Evolutionary conservation across 2,329 filamentous ascomycete species (phyloP), one percentile per base, ranked within the genome.

Genomic region (Fusarium abutilonis): DNA sequence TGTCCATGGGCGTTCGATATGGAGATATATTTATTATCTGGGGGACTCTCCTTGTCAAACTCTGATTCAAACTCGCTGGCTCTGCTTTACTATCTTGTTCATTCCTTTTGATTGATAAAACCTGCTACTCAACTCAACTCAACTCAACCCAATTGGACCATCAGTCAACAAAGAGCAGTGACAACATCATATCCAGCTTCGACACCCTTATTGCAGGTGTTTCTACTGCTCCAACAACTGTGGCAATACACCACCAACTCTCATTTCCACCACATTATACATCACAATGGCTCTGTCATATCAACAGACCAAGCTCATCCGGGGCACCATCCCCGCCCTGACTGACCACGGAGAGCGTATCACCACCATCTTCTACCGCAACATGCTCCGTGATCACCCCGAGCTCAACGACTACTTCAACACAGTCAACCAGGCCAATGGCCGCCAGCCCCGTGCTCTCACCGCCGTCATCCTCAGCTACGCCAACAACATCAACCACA

Each of bases 381-480:
- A 85, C 70, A 85, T 93, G 80, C 79, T 93, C 21, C 72, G 73
- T 10, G 85, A 86, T 35, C 81, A 91, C 58, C 89, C 89, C 0
- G 82, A 86, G 40, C 83, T 93, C 29, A 84, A 87, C 68, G 83
- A 87, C 74, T 80, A 89, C 75, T 92, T 93, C 82, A 92, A 92
- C 64, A 68, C 65, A 1, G 73, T 71, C 56, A 76, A 76, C 66
- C 73, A 74, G 64, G 70, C 71, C 57, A 76, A 74, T 49, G 74
- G 73, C 39, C 72, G 72, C 9, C 74, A 76, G 44, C 74, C 74
- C 7, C 70, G 74, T 43, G 74, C 74, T 32, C 68, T 76, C 35
- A 72, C 73, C n/a, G 68, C 70, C 49, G 66, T 76, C 51, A 86
- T 93, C 42, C 86, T 89, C 64, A 86, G 85, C 63, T 93, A 91